Percentiles rank a stretch among this genome's conserved stretches.
phyloP scores from a whole-genome alignment of 2,329 filamentous ascomycete species.

The Salinomyces thailandicus region DNA sequence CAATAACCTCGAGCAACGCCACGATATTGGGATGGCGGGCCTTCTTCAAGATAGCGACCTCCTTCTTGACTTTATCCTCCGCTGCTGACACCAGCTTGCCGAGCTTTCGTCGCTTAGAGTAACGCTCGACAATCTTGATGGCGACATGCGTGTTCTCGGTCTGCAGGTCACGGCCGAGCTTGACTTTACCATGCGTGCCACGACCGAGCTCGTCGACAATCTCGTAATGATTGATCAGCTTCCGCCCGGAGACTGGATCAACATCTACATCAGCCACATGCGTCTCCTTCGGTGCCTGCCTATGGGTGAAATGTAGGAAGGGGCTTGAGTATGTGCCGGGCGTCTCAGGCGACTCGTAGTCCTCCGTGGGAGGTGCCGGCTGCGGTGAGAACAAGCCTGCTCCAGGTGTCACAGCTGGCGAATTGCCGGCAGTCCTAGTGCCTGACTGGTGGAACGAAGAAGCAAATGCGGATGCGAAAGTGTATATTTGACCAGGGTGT shows the following conservation, averaged over 20 bases:
- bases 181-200: slow-evolving; percentile 95
- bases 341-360: slow-evolving; percentile 22
- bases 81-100: slow-evolving; percentile 56
- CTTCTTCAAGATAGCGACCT: slow-evolving; percentile 97
- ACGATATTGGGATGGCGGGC: slow-evolving; percentile 96
- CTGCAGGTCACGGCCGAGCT: slow-evolving; percentile 72
- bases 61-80: slow-evolving; percentile 78
- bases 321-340: slow-evolving; percentile 39
- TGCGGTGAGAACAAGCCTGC: slow-evolving; percentile 34
- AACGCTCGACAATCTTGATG: slow-evolving; percentile 96
- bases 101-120: slow-evolving; percentile 85
- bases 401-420: slow-evolving; percentile 35
- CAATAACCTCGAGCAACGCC: slow-evolving; percentile 89
- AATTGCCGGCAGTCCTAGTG: slow-evolving; percentile 35
- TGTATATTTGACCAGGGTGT: slow-evolving; percentile 32
- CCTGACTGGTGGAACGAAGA: slow-evolving; percentile 30
- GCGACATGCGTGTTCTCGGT: slow-evolving; percentile 65
- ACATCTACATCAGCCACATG: slow-evolving; percentile 86
- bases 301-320: slow-evolving; percentile 40
- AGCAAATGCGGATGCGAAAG: slow-evolving; percentile 29
- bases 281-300: slow-evolving; percentile 49
- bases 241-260: slow-evolving; percentile 79
- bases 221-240: slow-evolving; percentile 96
- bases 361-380: slow-evolving; percentile 17
- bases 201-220: slow-evolving; percentile 93